Evolutionary conservation across 2,329 filamentous ascomycete species (phyloP).

Genomic region (Lachnellula hyalina): DNA sequence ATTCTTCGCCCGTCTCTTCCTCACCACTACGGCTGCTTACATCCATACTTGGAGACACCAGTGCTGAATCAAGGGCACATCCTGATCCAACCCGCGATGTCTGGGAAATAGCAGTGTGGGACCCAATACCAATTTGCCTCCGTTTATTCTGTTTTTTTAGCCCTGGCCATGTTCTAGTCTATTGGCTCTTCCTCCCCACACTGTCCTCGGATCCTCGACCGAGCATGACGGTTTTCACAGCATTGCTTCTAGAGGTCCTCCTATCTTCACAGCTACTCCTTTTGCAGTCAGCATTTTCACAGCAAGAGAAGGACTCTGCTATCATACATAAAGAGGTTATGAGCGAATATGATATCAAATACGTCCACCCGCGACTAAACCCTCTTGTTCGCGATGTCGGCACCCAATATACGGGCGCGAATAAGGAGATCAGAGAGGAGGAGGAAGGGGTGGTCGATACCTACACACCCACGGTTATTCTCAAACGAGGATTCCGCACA

Average conservation of each 20-base stretch:
- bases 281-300: slow-evolving; percentile 68
- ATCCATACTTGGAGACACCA: slow-evolving; percentile 59
- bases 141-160: slow-evolving; percentile 87
- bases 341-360: slow-evolving; percentile 94
- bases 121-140: slow-evolving; percentile 78
- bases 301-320: slow-evolving; percentile 78
- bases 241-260: slow-evolving; percentile 68
- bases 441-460: slow-evolving; percentile 46
- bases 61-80: slow-evolving; percentile 77
- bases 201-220: slow-evolving; percentile 69
- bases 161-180: slow-evolving; percentile 85
- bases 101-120: slow-evolving; percentile 93
- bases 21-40: slow-evolving; percentile 75
- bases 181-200: slow-evolving; percentile 82
- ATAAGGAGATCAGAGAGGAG: slow-evolving; percentile 24
- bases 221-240: slow-evolving; percentile 79
- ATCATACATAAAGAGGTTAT: slow-evolving; percentile 89
- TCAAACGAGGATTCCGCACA: slow-evolving; percentile 73
- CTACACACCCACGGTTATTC: slow-evolving; percentile 54
- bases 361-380: slow-evolving; percentile 84
- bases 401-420: slow-evolving; percentile 60
- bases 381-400: slow-evolving; percentile 72
- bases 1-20: slow-evolving; percentile 71
- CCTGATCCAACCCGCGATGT: slow-evolving; percentile 80
- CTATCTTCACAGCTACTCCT: slow-evolving; percentile 73